phyloP scores from a whole-genome alignment of 495 filamentous ascomycete genomes.

The Astrothelium subdiscretum region DNA sequence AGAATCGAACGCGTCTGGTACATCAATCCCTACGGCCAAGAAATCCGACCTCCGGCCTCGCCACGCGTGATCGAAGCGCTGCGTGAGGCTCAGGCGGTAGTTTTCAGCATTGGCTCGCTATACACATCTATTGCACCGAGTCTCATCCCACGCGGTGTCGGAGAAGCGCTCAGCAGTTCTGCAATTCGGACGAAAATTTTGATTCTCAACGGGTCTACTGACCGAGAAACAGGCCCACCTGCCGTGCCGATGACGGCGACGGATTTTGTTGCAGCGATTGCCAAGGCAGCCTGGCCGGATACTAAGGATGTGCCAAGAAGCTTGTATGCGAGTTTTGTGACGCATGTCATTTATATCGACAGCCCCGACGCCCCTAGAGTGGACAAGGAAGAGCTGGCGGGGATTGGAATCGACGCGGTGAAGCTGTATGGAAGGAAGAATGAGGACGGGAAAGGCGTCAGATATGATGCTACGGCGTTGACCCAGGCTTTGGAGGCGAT shows the following conservation, averaged over 20 bases:
- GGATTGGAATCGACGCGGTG: constrained; percentile 64
- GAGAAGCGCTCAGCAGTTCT: constrained; percentile 36
- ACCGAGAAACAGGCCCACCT: constrained; percentile 72
- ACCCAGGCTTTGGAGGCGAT: constrained; percentile 68
- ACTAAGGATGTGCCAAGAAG: not conserved
- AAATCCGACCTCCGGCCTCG: constrained; percentile 73
- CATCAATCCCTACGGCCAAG: constrained; percentile 90
- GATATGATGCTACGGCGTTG: constrained; percentile 69
- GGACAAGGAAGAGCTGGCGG: constrained; percentile 49
- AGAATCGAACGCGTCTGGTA: constrained; percentile 84
- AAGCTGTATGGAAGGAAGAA: constrained; percentile 61
- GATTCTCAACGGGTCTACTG: constrained; percentile 69
- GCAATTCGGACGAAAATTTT: constrained; percentile 59
- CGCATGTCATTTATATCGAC: constrained; percentile 73
- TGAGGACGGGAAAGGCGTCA: constrained; percentile 40
- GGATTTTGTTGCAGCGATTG: constrained; percentile 73
- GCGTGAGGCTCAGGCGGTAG: constrained; percentile 47
- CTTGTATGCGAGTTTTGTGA: constrained; percentile 51
- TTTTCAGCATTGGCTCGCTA: constrained; percentile 84
- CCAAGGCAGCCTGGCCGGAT: constrained; percentile 37
- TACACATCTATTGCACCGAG: constrained; percentile 66
- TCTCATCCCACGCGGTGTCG: constrained; percentile 55
- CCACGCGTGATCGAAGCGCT: constrained; percentile 63
- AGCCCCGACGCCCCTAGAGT: constrained; percentile 59
- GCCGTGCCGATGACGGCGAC: constrained; percentile 49